Evolutionary conservation across 352 stramenopile species (phyloP).

Genomic region (Thalassiosira hispida): DNA sequence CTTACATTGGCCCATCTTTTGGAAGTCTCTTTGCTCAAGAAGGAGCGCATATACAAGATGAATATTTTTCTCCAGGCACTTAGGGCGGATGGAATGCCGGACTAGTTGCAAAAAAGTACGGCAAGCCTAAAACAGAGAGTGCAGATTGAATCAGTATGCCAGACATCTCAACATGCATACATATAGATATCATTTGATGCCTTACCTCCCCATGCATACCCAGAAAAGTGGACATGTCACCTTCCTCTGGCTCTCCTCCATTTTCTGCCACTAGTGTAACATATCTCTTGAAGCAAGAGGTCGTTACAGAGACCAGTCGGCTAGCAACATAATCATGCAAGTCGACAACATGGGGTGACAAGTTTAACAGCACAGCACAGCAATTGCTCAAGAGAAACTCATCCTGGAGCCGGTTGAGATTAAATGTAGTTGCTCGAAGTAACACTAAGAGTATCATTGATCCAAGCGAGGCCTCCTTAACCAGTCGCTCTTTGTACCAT

Average conservation of each 20-base stretch:
- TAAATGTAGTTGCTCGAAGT: constrained; percentile 74
- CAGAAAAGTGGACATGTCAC: constrained; percentile 56
- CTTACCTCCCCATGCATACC: constrained; percentile 79
- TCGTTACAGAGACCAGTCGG: constrained; percentile 72
- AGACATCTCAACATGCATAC: no score
- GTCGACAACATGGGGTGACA: constrained; percentile 66
- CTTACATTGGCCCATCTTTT: constrained; percentile 53
- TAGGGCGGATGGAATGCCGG: constrained; percentile 65
- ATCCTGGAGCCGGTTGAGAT: constrained; percentile 75
- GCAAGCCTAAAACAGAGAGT: constrained; percentile 33
- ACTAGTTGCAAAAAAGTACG: constrained; percentile 71
- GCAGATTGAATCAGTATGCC: neutral
- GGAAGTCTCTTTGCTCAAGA: constrained; percentile 75
- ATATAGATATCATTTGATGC: neutral
- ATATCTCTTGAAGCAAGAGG: constrained; percentile 70
- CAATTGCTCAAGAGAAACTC: constrained; percentile 83
- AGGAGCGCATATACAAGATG: constrained; percentile 80
- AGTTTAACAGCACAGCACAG: constrained; percentile 78
- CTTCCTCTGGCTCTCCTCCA: constrained; percentile 54
- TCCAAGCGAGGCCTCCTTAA: constrained; percentile 78
- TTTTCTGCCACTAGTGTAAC: constrained; percentile 36
- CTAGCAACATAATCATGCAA: constrained; percentile 77
- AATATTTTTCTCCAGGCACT: constrained; percentile 74
- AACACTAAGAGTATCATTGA: constrained; percentile 75
- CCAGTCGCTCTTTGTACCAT: constrained; percentile 79